phyloP scores from a whole-genome alignment of 2,329 filamentous ascomycete species.

The Coleophoma crateriformis region DNA sequence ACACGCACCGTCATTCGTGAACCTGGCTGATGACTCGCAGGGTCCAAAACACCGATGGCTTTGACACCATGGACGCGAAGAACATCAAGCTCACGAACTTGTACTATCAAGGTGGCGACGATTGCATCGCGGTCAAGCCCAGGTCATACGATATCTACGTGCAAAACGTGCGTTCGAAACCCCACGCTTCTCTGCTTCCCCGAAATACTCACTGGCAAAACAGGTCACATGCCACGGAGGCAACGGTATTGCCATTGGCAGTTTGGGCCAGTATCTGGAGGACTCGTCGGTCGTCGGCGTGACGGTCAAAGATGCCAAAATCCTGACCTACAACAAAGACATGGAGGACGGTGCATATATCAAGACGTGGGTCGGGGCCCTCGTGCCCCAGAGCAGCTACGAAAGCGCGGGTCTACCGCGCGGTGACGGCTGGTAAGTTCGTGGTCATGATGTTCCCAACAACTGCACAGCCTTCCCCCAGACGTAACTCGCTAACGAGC shows the following conservation, averaged over 20 bases:
- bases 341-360: conserved; percentile 46
- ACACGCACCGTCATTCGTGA: too few species aligned
- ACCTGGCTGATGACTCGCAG: neutral
- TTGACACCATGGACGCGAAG: conserved; percentile 48
- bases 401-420: conserved; percentile 41
- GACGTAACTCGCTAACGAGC: too few species aligned
- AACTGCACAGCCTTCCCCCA: too few species aligned
- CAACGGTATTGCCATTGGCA: conserved; percentile 51
- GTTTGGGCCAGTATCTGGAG: conserved; percentile 49
- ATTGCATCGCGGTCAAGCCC: conserved; percentile 52
- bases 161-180: conserved; percentile 30
- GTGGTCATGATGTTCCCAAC: too few species aligned
- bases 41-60: conserved; percentile 53
- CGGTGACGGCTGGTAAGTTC: conserved; percentile 40
- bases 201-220: too few species aligned
- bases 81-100: conserved; percentile 45
- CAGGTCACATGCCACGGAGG: conserved; percentile 41
- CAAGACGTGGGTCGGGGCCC: conserved; percentile 49
- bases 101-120: conserved; percentile 49
- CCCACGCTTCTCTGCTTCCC: neutral
- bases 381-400: conserved; percentile 39
- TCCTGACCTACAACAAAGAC: conserved; percentile 38
- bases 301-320: conserved; percentile 37
- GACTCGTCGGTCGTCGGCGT: conserved; percentile 46
- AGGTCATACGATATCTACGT: conserved; percentile 44